Evolutionary conservation across 345 rosid species (phyloP), one percentile per base, ranked within the genome.

Genomic region (Corymbia maculata): DNA sequence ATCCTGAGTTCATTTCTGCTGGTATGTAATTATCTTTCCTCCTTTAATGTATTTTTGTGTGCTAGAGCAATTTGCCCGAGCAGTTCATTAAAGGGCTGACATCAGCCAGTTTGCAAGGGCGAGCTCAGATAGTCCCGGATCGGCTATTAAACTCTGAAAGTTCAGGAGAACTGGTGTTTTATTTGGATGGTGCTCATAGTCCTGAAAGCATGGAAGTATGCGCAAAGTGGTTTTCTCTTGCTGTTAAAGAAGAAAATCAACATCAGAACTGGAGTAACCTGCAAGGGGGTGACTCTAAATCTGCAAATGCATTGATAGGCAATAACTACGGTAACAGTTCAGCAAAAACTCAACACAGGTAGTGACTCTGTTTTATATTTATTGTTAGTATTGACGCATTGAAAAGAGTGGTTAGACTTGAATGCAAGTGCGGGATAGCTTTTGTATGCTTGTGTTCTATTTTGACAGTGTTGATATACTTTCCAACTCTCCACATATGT

Each of bases 171-270:
- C 89, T 97, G 75, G 93, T 95, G 24, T 97, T 96, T 92, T 97
- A 96, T 91, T 92, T 97, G 95, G 99, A 96, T 92, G 99, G 98
- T 85, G 98, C 98, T 87, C 98, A 96, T 89, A 97, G 96, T 90
- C 99, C 99, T 57, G 99, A 97, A 93, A 96, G 98, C 93, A 95
- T 97, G 98, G 98, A 95, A 85, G 92, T 92, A 52, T 97, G 98
- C 89, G 99, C 95, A 32, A 87, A 44, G 89, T 98, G 99, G 99
- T 98, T 96, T 93, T 96, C 99, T 21, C 86, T 75, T 91, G 95
- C 95, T 50, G 90, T 95, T 55, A 93, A 92, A 89, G 94, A 94
- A 88, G 94, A 90, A 52, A 90, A 87, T 89, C 94, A 90, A 79
- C 92, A 79, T 87, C 86, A 87, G 86, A 87, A 64, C 82, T 89